phyloP scores from a whole-genome alignment of 192 early-diverging fungal genomes.

The Coemansia reversa region DNA sequence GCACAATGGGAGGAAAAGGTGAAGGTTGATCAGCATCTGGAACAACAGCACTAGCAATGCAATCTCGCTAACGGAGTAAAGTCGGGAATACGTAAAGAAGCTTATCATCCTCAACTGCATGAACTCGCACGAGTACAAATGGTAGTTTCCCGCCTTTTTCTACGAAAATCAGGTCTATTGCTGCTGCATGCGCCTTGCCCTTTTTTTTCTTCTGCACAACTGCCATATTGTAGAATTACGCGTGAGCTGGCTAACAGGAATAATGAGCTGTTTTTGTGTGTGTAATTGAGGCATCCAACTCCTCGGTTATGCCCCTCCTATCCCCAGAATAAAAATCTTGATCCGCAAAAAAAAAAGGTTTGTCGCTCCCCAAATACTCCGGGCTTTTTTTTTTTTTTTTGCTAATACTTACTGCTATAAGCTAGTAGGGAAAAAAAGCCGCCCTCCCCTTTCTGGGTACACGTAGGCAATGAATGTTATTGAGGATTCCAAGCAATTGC shows the following conservation, averaged over 20 bases:
- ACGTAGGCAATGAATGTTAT: background rate
- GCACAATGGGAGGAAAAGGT: background rate
- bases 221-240: background rate
- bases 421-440: background rate
- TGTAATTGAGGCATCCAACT: background rate
- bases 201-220: background rate
- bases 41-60: background rate
- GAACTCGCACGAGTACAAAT: background rate
- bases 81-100: background rate
- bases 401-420: background rate
- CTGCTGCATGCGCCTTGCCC: background rate
- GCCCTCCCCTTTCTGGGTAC: background rate
- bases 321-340: background rate
- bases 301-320: background rate
- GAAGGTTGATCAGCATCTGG: constrained; percentile 13
- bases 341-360: background rate
- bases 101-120: constrained; percentile 14
- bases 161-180: background rate
- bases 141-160: background rate
- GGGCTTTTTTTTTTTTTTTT: background rate
- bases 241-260: background rate
- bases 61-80: background rate
- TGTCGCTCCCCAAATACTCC: background rate
- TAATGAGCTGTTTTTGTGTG: background rate
- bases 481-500: background rate